A percentile compares a stretch with the other conserved stretches of the same genome.
Evolutionary conservation across 129 eudicot genomes (phyloP).

Genomic region (Pulicaria dysenterica): DNA sequence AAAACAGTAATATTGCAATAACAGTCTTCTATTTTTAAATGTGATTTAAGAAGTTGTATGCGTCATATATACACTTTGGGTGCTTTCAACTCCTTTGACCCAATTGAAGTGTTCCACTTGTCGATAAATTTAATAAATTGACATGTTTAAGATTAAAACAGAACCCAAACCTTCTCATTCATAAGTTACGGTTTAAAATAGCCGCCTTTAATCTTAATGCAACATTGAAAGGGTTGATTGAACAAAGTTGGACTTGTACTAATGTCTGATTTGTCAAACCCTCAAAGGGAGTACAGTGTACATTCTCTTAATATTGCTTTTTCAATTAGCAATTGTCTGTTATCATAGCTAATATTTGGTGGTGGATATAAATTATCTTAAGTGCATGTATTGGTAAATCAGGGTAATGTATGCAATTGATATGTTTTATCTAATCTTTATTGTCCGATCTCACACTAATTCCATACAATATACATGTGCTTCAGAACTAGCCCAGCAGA

Average conservation of each 20-base stretch:
- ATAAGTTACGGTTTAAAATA: neutral
- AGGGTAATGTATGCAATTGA: neutral
- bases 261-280: conserved; percentile 20
- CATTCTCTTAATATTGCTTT: neutral
- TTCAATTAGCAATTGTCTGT: neutral
- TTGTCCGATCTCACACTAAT: neutral
- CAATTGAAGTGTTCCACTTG: neutral
- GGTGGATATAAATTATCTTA: neutral
- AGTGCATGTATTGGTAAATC: conserved; percentile 3
- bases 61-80: neutral
- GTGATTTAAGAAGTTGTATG: neutral
- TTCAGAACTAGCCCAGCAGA: conserved; percentile 86
- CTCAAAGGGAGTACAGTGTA: neutral
- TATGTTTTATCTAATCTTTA: neutral
- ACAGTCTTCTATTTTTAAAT: neutral
- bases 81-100: neutral
- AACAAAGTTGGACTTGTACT: neutral
- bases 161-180: neutral
- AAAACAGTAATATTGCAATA: neutral
- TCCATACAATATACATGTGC: neutral
- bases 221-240: conserved; percentile 5
- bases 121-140: neutral
- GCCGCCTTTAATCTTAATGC: neutral
- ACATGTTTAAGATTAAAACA: neutral
- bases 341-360: neutral